Evolutionary conservation across 805 yeast genomes (phyloP), one percentile per base, ranked within the genome.

Genomic region (Naumovozyma dairenensis): DNA sequence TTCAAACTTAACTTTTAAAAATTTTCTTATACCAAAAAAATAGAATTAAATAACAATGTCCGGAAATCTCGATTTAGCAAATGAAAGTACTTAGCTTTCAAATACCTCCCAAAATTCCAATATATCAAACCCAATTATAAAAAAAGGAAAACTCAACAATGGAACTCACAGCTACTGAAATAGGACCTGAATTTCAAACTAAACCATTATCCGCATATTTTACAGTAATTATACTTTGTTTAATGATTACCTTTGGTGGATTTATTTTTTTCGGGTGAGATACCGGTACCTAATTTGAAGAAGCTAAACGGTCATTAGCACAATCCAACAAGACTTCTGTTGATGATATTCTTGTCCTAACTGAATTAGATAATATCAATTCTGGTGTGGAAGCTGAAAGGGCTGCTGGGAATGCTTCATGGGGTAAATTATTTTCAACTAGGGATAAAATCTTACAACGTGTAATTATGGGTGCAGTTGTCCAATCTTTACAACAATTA

Each of bases 231-330:
- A 32, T 46, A 16, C 34, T 46, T 34, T 48, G 49, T 46, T 31
- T 46, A n/a, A 42, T 46, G 47, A 69, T 74, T 35, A 78, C 82
- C 10, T 77, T 77, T 42, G 79, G 80, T 51, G 85, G 84, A 32
- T 76, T 72, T 48, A 75, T 77, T n/a, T n/a, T n/a, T 28, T 77
- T 74, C 48, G 84, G 84, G 39, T 77, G 77, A 68, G 84, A 77
- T 62, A 77, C 82, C 30, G 84, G 84, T 62, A 76, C 84, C 42
- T n/a, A n/a, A n/a, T n/a, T 71, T 29, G 84, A 77, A 30, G 80
- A 74, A 38, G 85, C 85, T 32, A 72, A 65, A 55, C 53, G 48
- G n/a, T 70, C 81, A 15, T 53, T 78, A 35, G 75, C 78, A 16
- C 68, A 55, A 44, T 69, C 77, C 32, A 77, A 77, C 65, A 74